Base-by-base conservation (phyloP, 1,284 basidiomycete species). In the Ceratobasidium sp. region DNA sequence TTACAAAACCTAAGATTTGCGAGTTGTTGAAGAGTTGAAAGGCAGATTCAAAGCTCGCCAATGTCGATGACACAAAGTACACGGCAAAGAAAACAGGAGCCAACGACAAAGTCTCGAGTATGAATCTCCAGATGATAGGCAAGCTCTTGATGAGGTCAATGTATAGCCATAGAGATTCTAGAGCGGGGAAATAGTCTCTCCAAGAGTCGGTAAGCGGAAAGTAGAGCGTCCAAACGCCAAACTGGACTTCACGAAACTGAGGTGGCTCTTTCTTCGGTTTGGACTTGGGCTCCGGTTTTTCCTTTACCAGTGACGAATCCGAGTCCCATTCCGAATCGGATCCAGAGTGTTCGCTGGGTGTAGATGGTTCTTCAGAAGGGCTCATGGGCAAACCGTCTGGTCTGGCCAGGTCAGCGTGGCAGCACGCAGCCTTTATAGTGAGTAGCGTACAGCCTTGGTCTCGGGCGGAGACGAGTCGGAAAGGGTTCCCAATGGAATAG, bases 191-290 rank as follows among this genome's bases (percentile, higher is more conserved):
- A 54, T 64, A 65, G 25, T 65, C 49, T 32, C 71, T 74, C 71
- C 71, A 74, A 6, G 71, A 74, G 32, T 54, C 44, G 32, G 71
- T 74, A 19, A 74, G 40, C 17, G 71, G 71, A 19, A 52, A 74
- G 32, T 74, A 74, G 15, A 74, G 59, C n/a, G 71, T 64, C 71
- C 71, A 74, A 29, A 74, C n/a, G 17, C 71, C 71, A 4, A 64
- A 49, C 34, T 54, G 59, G 34, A 44, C 49, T 37, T 74, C 71
- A 34, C 71, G 71, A 46, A 66, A 75, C 34, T 52, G 37, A 25
- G 17, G 62, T 37, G 62, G 22, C 2, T 46, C 34, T 19, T 65
- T 56, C 2, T 22, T 64, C 19, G 62, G 25, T 15, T 66, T 37
- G 25, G 44, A 40, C 32, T 11, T 13, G 13, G 40, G 19, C 4